phyloP scores from a whole-genome alignment of 805 yeast species.

The Lipomyces oligophaga region DNA sequence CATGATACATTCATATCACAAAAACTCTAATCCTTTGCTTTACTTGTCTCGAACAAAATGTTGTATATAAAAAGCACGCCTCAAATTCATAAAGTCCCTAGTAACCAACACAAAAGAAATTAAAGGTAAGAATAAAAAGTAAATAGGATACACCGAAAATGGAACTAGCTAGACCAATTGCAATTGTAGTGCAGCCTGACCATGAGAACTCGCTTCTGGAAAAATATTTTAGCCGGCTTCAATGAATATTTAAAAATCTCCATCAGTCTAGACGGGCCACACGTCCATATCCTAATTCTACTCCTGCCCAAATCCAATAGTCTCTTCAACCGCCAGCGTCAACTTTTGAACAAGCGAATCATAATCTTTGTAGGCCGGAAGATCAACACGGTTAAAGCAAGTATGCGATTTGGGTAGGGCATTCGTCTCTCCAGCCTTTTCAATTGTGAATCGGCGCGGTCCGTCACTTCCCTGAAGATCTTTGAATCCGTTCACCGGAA shows the following conservation, averaged over 20 bases:
- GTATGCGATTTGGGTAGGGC: conserved; percentile 97
- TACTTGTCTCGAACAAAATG: not conserved
- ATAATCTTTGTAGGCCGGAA: conserved; percentile 86
- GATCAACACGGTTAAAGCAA: conserved; percentile 97
- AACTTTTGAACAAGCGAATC: conserved; percentile 84
- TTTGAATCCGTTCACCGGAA: conserved; percentile 98
- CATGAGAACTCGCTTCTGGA: no score
- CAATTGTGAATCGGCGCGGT: conserved; percentile 97
- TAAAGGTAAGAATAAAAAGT: no score
- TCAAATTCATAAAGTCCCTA: not conserved
- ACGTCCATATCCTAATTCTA: no score
- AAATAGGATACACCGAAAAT: not conserved
- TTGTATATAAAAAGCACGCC: not conserved
- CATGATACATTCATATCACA: no score
- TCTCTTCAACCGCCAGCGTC: conserved; percentile 95
- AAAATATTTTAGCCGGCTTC: no score
- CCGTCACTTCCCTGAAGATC: conserved; percentile 99
- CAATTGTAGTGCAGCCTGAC: no score
- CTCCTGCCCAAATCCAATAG: conserved; percentile 98
- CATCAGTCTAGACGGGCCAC: no score
- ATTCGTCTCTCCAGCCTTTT: conserved; percentile 90
- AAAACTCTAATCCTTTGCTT: not conserved
- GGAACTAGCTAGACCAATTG: not conserved
- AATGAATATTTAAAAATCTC: no score
- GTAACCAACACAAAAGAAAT: no score